Conservation (phyloP, 1,139 yeast species). For the Yamadazyma epiphylla region DNA sequence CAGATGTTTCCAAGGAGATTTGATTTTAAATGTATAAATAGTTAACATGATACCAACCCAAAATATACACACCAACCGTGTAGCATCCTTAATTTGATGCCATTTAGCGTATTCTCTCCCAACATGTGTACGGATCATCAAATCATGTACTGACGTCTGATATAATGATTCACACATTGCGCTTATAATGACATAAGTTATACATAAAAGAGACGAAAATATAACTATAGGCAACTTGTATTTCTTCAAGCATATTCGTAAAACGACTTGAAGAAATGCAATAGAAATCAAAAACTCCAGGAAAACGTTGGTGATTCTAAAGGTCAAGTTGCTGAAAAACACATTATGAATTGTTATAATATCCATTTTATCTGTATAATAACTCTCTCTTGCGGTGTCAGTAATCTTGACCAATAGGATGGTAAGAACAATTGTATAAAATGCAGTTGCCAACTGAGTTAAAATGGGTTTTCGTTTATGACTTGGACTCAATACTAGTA, state of each 20-base stretch:
- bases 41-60: slow-evolving; percentile 26
- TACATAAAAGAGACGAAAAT: slow-evolving; percentile 16
- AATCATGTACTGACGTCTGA: slow-evolving; percentile 2
- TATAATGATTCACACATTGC: slow-evolving; percentile 10
- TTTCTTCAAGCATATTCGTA: slow-evolving; percentile 18
- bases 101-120: slow-evolving; percentile 12
- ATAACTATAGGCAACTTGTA: slow-evolving; percentile 18
- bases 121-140: slow-evolving; percentile 4
- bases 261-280: slow-evolving; percentile 39
- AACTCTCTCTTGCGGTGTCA: slow-evolving; percentile 27
- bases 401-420: slow-evolving; percentile 38
- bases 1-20: slow-evolving; percentile 29
- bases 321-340: slow-evolving; percentile 25
- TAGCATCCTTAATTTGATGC: slow-evolving; percentile 19
- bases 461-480: slow-evolving; percentile 45
- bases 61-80: slow-evolving; percentile 20
- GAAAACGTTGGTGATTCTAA: slow-evolving; percentile 26
- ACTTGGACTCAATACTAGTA: slow-evolving; percentile 43
- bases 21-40: slow-evolving; percentile 25
- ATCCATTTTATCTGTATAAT: slow-evolving; percentile 34
- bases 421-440: slow-evolving; percentile 42
- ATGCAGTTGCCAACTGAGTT: slow-evolving; percentile 43
- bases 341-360: slow-evolving; percentile 27
- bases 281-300: slow-evolving; percentile 32
- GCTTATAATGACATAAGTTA: slow-evolving; percentile 12